Evolutionary conservation across 129 eudicot species (phyloP).

Genomic region (Lonicera japonica): DNA sequence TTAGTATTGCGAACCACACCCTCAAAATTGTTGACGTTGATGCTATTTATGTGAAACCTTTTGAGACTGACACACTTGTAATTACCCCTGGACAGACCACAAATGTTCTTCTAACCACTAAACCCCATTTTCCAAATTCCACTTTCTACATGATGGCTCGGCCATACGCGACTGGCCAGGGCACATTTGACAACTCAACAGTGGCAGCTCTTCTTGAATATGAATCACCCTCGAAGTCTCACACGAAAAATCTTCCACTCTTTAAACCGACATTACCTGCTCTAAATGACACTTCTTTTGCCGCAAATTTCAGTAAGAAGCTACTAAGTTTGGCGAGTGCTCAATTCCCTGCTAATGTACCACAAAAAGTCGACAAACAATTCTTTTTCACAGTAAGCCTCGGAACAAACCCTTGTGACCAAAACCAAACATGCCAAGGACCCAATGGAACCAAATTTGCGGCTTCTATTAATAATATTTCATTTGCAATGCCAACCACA

Average conservation of each 20-base stretch:
- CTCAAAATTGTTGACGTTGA: conserved; percentile 40
- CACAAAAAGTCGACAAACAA: conserved; percentile 32
- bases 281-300: conserved; percentile 40
- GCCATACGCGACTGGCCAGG: conserved; percentile 42
- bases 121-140: conserved; percentile 33
- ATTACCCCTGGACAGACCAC: conserved; percentile 62
- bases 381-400: conserved; percentile 54
- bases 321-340: conserved; percentile 39
- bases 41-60: conserved; percentile 41
- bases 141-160: conserved; percentile 40
- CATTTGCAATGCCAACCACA: conserved; percentile 30
- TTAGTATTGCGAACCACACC: conserved; percentile 50
- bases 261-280: conserved; percentile 31
- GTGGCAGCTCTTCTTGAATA: conserved; percentile 42
- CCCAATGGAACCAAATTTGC: conserved; percentile 50
- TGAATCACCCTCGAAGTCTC: conserved; percentile 10
- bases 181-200: conserved; percentile 48
- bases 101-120: conserved; percentile 51
- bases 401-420: conserved; percentile 48
- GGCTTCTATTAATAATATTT: conserved; percentile 42
- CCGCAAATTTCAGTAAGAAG: conserved; percentile 28
- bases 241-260: conserved; percentile 25
- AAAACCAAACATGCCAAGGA: conserved; percentile 44
- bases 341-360: conserved; percentile 53
- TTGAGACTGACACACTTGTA: conserved; percentile 33